These are phyloP conservation scores for Blepharisma stoltei DNA, from an alignment of 73 alveolate species.

Conservation along the genomic window DNA sequence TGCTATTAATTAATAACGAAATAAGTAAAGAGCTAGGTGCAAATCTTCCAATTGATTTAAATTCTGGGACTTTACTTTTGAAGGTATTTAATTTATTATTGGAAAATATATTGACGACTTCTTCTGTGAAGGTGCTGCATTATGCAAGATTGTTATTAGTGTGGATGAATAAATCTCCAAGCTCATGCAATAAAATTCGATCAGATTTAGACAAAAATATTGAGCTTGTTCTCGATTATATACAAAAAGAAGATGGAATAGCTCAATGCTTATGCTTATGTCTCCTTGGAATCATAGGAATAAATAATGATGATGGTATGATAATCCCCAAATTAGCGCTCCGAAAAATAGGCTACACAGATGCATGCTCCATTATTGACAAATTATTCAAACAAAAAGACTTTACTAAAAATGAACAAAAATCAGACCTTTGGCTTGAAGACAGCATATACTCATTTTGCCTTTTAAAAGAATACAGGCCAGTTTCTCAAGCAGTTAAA, in stretches of 20 bases:
- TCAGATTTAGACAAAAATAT: background rate
- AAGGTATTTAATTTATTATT: background rate
- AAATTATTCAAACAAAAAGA: background rate
- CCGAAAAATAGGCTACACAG: background rate
- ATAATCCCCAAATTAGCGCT: background rate
- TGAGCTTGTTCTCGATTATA: background rate
- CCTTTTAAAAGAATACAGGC: background rate
- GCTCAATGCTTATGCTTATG: background rate
- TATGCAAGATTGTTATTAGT: background rate
- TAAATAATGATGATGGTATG: background rate
- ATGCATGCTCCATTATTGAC: background rate
- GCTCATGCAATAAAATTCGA: background rate
- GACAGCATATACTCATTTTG: background rate
- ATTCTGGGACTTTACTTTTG: constrained; percentile 12
- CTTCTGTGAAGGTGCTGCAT: background rate
- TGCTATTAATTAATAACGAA: background rate
- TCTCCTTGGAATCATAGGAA: background rate
- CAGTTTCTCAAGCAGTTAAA: background rate
- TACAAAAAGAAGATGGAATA: background rate
- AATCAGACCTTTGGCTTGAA: background rate
- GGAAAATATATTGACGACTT: background rate
- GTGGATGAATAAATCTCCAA: background rate
- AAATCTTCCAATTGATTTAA: constrained; percentile 12
- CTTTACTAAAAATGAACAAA: background rate
- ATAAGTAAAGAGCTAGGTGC: background rate